Conservation (phyloP, 495 filamentous ascomycete genomes). For the Copromyces sp. region DNA sequence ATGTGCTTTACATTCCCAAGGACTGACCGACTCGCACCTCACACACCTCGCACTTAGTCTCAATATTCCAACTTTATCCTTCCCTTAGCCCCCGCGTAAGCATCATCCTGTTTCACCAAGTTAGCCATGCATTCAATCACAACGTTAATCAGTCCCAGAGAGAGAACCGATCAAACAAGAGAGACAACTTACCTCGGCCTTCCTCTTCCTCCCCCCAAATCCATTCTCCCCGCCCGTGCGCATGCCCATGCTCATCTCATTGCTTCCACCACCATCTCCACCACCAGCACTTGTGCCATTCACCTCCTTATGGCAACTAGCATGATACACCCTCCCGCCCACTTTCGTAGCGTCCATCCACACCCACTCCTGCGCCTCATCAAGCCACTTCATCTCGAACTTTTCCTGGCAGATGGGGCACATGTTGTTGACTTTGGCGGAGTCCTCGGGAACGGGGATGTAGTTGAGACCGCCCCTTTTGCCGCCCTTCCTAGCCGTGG, state of each 20-base stretch:
- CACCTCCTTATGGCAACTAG: conserved; percentile 78
- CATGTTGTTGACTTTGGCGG: conserved; percentile 49
- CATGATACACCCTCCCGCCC: conserved; percentile 76
- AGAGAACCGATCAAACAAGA: not conserved
- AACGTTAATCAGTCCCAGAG: not conserved
- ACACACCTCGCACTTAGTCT: not conserved
- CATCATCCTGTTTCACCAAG: not conserved
- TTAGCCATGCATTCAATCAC: not conserved
- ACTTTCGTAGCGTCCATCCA: conserved; percentile 85
- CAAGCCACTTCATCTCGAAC: conserved; percentile 80
- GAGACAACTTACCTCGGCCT: conserved; percentile 52
- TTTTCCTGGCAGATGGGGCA: conserved; percentile 95
- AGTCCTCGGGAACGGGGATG: conserved; percentile 69
- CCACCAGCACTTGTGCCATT: not conserved
- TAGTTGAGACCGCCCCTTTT: conserved; percentile 32
- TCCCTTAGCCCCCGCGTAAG: not conserved
- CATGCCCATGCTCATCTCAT: not conserved
- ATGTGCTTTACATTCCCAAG: not conserved
- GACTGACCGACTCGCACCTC: not conserved
- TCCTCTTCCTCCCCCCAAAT: conserved; percentile 50
- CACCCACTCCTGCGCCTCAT: conserved; percentile 90
- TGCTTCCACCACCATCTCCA: conserved; percentile 43
- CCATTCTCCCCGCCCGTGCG: not conserved
- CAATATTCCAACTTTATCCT: not conserved
- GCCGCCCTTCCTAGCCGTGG: not conserved